Conservation (phyloP, 208 protist species). For the Trypanosoma scelopori region DNA sequence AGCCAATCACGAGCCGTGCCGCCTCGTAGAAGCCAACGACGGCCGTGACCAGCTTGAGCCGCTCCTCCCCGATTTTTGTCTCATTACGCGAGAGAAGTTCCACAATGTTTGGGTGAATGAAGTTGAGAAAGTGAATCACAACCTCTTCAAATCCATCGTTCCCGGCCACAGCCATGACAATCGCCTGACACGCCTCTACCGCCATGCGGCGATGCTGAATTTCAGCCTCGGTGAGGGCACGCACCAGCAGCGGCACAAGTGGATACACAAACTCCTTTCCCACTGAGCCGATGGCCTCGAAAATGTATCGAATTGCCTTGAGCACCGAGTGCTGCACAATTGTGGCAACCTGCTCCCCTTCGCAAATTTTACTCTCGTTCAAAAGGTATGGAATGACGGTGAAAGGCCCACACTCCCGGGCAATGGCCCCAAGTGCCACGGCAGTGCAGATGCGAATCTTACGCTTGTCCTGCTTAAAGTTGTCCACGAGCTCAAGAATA, state of each 20-base stretch:
- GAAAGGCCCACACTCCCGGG: conserved; percentile 98
- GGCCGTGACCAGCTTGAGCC: conserved; percentile 90
- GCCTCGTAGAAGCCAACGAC: conserved; percentile 98
- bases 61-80: conserved; percentile 72
- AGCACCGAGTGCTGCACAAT: conserved; percentile 98
- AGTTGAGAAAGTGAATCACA: conserved; percentile 98
- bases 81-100: conserved; percentile 96
- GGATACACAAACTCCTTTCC: conserved; percentile 99
- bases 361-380: conserved; percentile 99
- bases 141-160: conserved; percentile 89
- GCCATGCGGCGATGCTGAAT: conserved; percentile 99
- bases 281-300: conserved; percentile 98
- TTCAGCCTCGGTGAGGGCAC: conserved; percentile 98
- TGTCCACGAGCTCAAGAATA: conserved; percentile 98
- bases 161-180: conserved; percentile 86
- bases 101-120: conserved; percentile 99
- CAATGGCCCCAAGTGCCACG: conserved; percentile 99
- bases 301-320: conserved; percentile 99
- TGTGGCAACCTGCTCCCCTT: conserved; percentile 94
- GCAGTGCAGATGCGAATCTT: conserved; percentile 99
- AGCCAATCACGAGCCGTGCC: conserved; percentile 94
- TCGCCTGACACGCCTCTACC: conserved; percentile 96
- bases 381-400: conserved; percentile 99
- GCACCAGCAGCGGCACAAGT: conserved; percentile 96
- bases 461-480: conserved; percentile 98